These are phyloP conservation scores for Aspergillus clavatus DNA, from an alignment of 2,329 filamentous ascomycete genomes.

Conservation along the genomic window DNA sequence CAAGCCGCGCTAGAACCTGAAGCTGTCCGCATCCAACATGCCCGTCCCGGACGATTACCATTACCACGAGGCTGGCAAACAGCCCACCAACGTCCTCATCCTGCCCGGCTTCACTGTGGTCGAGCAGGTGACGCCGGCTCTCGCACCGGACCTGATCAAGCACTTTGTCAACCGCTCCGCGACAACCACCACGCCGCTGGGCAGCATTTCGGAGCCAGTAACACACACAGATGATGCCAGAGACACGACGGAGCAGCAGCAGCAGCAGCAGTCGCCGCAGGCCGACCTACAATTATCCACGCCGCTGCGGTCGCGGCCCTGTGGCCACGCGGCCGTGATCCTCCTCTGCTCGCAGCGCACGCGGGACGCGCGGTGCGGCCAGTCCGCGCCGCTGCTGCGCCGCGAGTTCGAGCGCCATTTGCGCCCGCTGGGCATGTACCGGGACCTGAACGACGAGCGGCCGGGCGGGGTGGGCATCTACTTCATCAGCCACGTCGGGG, in stretches of 20 bases:
- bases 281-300: no score
- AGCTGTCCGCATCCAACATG: constrained; percentile 90
- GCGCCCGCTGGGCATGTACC: constrained; percentile 74
- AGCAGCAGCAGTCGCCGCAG: constrained; percentile 22
- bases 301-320: constrained; percentile 57
- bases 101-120: constrained; percentile 80
- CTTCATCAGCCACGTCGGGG: constrained; percentile 93
- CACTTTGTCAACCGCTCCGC: constrained; percentile 64
- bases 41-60: constrained; percentile 66
- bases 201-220: constrained; percentile 29
- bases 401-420: constrained; percentile 87
- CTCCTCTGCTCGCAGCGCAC: constrained; percentile 91
- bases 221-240: constrained; percentile 9
- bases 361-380: constrained; percentile 90
- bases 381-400: constrained; percentile 83
- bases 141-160: constrained; percentile 66
- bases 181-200: constrained; percentile 68
- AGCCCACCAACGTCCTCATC: constrained; percentile 74
- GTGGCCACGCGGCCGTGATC: constrained; percentile 79
- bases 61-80: constrained; percentile 49
- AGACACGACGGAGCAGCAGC: constrained; percentile 13
- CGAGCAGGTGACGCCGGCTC: constrained; percentile 73
- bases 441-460: constrained; percentile 81
- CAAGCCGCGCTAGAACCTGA: constrained; percentile 62
- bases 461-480: constrained; percentile 92